Evolutionary conservation across 345 rosid genomes (phyloP).

Genomic region (Stellera chamaejasme): DNA sequence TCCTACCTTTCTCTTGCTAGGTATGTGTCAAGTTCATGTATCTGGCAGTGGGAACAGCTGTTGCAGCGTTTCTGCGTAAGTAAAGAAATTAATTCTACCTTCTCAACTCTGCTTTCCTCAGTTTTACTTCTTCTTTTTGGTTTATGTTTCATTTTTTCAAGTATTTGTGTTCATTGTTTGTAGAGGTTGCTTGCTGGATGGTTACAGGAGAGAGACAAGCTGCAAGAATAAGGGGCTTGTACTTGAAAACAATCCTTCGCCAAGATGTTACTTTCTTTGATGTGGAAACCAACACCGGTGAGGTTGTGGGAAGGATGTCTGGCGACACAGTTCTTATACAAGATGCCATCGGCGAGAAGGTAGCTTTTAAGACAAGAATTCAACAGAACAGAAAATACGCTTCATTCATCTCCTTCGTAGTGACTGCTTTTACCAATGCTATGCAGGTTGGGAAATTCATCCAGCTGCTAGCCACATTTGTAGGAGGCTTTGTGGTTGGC

Average conservation of each 20-base stretch:
- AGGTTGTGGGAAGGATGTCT: conserved; percentile 57
- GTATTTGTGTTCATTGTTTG: conserved; percentile 1
- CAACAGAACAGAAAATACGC: neutral
- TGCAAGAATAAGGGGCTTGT: conserved; percentile 43
- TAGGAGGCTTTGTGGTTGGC: conserved; percentile 67
- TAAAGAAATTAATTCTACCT: neutral
- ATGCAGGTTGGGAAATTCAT: conserved; percentile 61
- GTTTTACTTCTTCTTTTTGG: neutral
- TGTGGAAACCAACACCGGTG: conserved; percentile 56
- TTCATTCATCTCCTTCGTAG: neutral
- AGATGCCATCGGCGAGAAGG: conserved; percentile 78
- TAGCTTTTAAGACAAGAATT: conserved; percentile 6
- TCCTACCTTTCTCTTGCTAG: conserved; percentile 14
- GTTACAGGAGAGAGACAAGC: conserved; percentile 68
- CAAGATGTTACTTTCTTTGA: conserved; percentile 70
- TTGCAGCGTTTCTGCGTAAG: conserved; percentile 67
- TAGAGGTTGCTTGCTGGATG: conserved; percentile 84
- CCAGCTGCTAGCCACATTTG: conserved; percentile 43
- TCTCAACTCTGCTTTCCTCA: neutral
- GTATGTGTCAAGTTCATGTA: conserved; percentile 52
- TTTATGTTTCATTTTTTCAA: neutral
- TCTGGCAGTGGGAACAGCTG: conserved; percentile 45
- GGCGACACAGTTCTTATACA: conserved; percentile 74
- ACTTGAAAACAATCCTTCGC: conserved; percentile 52
- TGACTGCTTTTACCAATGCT: neutral